Percentiles rank a stretch among this genome's conserved stretches.
Conservation (phyloP, 148 eudicot genomes). For the Hydrangea macrophylla region DNA sequence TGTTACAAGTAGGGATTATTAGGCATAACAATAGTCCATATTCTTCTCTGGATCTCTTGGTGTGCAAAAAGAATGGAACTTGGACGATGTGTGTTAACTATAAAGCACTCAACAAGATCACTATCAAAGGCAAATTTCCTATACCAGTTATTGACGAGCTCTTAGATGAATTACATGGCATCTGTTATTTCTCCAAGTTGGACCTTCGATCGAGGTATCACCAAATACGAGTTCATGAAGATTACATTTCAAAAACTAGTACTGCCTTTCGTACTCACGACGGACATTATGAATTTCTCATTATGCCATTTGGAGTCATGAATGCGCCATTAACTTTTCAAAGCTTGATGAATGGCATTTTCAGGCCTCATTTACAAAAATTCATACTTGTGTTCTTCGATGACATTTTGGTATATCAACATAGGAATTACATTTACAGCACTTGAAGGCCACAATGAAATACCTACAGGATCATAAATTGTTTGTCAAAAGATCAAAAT, state of each 20-base stretch:
- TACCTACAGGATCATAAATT: neutral
- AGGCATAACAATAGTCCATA: neutral
- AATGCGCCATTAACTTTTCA: constrained; percentile 1
- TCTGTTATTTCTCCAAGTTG: neutral
- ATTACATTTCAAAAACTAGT: neutral
- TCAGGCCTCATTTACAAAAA: neutral
- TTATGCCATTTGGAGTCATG: neutral
- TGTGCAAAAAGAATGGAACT: neutral
- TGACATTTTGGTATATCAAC: neutral
- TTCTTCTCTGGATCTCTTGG: neutral
- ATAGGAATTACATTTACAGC: neutral
- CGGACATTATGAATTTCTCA: no score
- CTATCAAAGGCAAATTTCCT: no score
- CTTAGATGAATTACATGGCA: neutral
- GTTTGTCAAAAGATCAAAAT: neutral
- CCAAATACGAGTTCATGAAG: neutral
- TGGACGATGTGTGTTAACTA: neutral
- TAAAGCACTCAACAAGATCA: no score
- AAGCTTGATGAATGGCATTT: neutral
- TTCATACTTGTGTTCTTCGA: constrained; percentile 2
- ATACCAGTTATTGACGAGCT: no score
- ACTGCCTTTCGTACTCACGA: neutral
- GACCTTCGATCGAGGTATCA: neutral
- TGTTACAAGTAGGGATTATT: neutral
- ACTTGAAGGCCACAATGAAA: neutral